Evolutionary conservation across 2,329 filamentous ascomycete genomes (phyloP), one percentile per base, ranked within the genome.

Genomic region (Phyllosticta citribraziliensis): DNA sequence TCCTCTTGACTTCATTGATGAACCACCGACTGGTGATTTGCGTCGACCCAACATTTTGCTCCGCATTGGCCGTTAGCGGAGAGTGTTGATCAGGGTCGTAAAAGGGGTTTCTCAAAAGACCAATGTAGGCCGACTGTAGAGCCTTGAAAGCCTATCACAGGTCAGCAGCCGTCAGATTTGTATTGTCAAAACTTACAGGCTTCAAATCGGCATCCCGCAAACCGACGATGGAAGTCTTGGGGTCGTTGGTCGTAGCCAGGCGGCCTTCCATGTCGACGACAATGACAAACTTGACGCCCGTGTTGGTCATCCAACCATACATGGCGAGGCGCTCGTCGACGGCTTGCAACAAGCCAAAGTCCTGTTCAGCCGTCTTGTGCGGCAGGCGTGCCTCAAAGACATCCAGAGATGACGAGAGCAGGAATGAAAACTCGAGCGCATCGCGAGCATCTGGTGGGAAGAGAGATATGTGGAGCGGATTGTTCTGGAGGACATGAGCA

Each of bases 231-330:
- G 78, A 73, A 51, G 69, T 64, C 59, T 70, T 74, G 66, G 67
- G 70, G 63, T 74, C 72, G 12, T 68, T 61, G 6, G 67, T 65
- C 20, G 67, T 72, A 19, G 72, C 73, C 56, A 82, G 77, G 22
- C 88, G 80, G 1, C 91, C 92, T 66, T 91, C 85, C 83, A 96
- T 91, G 76, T 99, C 93, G 30, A 97, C 88, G 3, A 97, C 84
- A 64, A 91, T 87, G 35, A 97, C 86, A 70, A 99, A 86, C 72
- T 93, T 92, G 65, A 96, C 85, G 51, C 91, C 91, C 25, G 94
- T 97, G 75, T 96, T 97, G 61, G 94, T 97, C 75, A 97, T 84
- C 85, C 90, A 97, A 69, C 94, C 94, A 78, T 97, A 99, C 66
- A 91, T 88, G 40, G 92, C 91, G 55, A 97, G 82, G 25, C 92